These are phyloP conservation scores for Laguncularia racemosa DNA, from an alignment of 345 rosid genomes.

Conservation along the genomic window DNA sequence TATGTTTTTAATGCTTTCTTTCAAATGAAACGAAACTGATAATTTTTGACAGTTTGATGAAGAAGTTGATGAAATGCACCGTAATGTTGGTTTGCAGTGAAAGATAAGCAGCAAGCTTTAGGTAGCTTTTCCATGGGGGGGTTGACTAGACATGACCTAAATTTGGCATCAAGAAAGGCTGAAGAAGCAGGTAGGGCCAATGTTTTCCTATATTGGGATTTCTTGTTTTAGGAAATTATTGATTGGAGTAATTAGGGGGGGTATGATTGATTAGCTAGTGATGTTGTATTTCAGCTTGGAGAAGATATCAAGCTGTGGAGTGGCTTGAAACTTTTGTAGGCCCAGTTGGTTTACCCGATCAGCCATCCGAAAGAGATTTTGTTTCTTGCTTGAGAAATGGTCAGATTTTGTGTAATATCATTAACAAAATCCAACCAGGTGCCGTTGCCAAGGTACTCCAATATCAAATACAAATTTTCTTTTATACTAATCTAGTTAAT, in stretches of 20 bases:
- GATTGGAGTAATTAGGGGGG: neutral
- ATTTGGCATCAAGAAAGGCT: conserved; percentile 81
- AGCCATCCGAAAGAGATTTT: conserved; percentile 79
- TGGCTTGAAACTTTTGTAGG: conserved; percentile 79
- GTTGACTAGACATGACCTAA: conserved; percentile 44
- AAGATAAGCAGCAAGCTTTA: too few relatives aligned
- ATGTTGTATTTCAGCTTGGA: conserved; percentile 40
- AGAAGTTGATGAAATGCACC: too few relatives aligned
- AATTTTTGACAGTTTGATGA: too few relatives aligned
- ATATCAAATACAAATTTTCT: neutral
- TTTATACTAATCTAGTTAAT: neutral
- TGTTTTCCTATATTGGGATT: neutral
- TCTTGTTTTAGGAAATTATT: neutral
- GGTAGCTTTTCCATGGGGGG: conserved; percentile 36
- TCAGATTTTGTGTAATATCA: conserved; percentile 62
- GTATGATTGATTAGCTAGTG: neutral
- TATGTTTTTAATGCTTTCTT: too few relatives aligned
- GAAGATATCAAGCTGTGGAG: conserved; percentile 57
- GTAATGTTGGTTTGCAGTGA: too few relatives aligned
- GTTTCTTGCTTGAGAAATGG: conserved; percentile 92
- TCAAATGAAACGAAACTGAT: too few relatives aligned
- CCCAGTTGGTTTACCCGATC: conserved; percentile 44
- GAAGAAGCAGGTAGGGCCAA: conserved; percentile 68
- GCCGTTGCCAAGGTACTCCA: conserved; percentile 64
- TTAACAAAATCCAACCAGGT: conserved; percentile 80